Conservation (phyloP, 257 asterid species). For the Misopates orontium region DNA sequence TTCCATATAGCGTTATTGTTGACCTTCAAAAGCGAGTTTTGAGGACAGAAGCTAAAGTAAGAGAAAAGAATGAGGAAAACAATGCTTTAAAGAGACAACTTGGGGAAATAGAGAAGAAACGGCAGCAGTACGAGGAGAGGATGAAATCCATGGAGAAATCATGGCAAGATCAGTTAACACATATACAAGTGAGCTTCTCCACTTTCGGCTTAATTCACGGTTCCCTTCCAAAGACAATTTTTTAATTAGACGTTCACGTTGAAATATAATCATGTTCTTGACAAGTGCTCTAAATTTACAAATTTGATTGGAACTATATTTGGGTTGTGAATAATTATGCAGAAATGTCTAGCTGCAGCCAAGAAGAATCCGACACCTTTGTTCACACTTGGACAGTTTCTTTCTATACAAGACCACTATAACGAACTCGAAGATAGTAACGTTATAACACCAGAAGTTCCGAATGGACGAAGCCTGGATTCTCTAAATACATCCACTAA, state of each 20-base stretch:
- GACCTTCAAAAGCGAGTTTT: constrained; percentile 57
- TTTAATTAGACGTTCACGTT: not conserved
- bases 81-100: constrained; percentile 39
- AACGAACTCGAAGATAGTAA: constrained; percentile 6
- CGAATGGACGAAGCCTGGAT: constrained; percentile 11
- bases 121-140: constrained; percentile 51
- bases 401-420: constrained; percentile 21
- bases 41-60: constrained; percentile 58
- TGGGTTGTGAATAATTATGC: constrained; percentile 19
- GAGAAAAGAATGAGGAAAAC: constrained; percentile 59
- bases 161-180: constrained; percentile 78
- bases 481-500: constrained; percentile 4
- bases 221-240: too few species aligned
- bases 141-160: constrained; percentile 63
- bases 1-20: constrained; percentile 37
- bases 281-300: not conserved
- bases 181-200: constrained; percentile 55
- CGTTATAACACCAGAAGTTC: not conserved
- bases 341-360: constrained; percentile 48
- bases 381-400: constrained; percentile 20
- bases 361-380: constrained; percentile 23
- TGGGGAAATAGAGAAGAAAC: constrained; percentile 46
- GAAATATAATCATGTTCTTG: not conserved
- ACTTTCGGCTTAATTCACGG: not conserved
- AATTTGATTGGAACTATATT: not conserved